Evolutionary conservation across 2,329 filamentous ascomycete species (phyloP).

Genomic region (Aureobasidium sp.): DNA sequence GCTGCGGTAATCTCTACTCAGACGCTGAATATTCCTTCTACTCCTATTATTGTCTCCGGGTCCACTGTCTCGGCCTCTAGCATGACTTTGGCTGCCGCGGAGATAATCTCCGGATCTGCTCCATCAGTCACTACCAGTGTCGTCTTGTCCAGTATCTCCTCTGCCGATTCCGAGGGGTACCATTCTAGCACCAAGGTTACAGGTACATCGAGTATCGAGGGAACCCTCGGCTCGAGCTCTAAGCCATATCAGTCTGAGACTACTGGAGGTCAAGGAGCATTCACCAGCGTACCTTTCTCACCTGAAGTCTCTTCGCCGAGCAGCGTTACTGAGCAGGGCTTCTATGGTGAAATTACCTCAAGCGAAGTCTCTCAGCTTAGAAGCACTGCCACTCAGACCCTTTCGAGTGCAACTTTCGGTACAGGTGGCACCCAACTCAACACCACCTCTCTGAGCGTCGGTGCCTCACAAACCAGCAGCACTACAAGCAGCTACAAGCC

Average conservation of each 20-base stretch:
- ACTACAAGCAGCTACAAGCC: neutral
- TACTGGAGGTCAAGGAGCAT: no score
- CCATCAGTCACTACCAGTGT: neutral
- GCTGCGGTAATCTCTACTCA: neutral
- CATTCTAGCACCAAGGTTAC: no score
- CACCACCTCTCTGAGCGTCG: neutral
- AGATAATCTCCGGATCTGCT: neutral
- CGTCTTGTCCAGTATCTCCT: neutral
- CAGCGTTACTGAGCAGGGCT: no score
- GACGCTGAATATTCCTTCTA: neutral
- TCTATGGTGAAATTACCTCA: neutral
- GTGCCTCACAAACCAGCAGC: neutral
- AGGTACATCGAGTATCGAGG: neutral
- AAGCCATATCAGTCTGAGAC: no score
- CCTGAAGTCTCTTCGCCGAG: no score
- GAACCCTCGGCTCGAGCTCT: no score
- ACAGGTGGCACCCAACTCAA: neutral
- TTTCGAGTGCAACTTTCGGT: neutral
- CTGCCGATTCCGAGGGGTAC: neutral
- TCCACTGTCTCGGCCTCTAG: neutral
- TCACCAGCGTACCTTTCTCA: no score
- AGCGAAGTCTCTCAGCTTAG: neutral
- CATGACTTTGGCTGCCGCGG: no score
- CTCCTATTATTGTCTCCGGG: neutral
- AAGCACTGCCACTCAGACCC: neutral